These are phyloP conservation scores for Acanthamoeba culbertsoni DNA, from an alignment of 208 protist genomes.

Conservation along the genomic window DNA sequence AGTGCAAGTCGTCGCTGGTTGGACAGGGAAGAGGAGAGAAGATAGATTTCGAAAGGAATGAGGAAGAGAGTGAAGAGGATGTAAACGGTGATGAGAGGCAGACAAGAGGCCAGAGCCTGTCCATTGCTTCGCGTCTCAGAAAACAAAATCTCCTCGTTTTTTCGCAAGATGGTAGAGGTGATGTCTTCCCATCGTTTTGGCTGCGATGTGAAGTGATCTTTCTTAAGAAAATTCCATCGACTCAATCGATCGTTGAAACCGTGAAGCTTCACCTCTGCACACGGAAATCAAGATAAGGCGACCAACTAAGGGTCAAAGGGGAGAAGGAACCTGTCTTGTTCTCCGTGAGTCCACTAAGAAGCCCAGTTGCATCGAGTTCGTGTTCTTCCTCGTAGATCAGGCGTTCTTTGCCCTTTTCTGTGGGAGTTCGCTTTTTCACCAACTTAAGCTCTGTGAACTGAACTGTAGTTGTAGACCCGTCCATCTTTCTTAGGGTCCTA, in stretches of 20 bases:
- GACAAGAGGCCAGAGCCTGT: background rate
- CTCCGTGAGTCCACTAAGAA: too few relatives aligned
- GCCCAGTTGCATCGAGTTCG: too few relatives aligned
- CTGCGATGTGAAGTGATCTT: background rate
- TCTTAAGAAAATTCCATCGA: background rate
- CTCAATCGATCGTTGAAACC: background rate
- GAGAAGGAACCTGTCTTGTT: too few relatives aligned
- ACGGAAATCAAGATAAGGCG: too few relatives aligned
- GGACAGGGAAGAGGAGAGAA: background rate
- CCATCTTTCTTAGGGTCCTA: too few relatives aligned
- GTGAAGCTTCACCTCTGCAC: conserved; percentile 12
- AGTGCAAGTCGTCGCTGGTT: background rate
- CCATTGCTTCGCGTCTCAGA: background rate
- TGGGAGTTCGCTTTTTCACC: too few relatives aligned
- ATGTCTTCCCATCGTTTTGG: background rate
- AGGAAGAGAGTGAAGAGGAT: background rate
- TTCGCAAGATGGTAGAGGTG: background rate
- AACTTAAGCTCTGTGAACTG: too few relatives aligned
- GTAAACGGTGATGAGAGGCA: background rate
- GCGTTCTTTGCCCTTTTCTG: too few relatives aligned
- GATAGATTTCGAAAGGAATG: conserved; percentile 1
- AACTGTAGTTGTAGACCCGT: too few relatives aligned
- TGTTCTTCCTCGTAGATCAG: too few relatives aligned
- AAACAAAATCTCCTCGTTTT: conserved; percentile 29
- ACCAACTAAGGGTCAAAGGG: too few relatives aligned